Conservation (phyloP, 2,329 filamentous ascomycete genomes). For the Colletotrichum sp. region DNA sequence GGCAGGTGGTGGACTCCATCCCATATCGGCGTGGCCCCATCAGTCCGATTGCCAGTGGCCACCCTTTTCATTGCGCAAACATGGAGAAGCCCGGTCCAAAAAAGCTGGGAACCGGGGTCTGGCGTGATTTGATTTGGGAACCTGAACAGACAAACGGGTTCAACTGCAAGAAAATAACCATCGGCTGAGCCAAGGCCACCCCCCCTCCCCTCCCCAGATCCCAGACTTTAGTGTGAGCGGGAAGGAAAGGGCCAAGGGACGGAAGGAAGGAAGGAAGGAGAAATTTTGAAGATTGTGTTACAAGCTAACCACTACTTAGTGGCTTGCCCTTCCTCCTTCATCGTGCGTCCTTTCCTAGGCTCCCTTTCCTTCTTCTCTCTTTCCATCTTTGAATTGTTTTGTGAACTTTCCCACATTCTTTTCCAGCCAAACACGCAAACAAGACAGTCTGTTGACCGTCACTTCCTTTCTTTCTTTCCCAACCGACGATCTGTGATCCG, state of each 20-base stretch:
- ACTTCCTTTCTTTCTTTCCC: conserved; percentile 17
- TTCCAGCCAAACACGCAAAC: conserved; percentile 3
- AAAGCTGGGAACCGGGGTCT: neutral
- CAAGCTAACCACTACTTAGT: conserved; percentile 13
- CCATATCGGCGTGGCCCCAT: neutral
- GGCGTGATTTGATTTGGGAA: neutral
- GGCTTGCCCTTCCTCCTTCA: conserved; percentile 4
- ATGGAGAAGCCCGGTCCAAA: conserved; percentile 5
- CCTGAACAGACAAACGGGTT: neutral
- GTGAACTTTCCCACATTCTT: conserved; percentile 13
- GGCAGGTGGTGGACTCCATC: neutral
- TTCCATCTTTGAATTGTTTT: conserved; percentile 12
- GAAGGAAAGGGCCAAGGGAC: neutral
- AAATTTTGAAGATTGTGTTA: neutral
- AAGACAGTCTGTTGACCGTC: conserved; percentile 18
- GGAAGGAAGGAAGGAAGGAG: neutral
- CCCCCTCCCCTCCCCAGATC: neutral
- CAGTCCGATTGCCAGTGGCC: neutral
- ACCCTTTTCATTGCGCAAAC: neutral
- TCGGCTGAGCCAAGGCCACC: neutral
- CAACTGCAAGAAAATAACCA: neutral
- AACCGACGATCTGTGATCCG: conserved; percentile 20
- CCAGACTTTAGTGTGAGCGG: neutral
- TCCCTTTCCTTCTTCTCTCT: neutral
- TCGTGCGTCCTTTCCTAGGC: neutral